Evolutionary conservation across 2,329 filamentous ascomycete species (phyloP).

Genomic region (Trichoderma semiorbis): DNA sequence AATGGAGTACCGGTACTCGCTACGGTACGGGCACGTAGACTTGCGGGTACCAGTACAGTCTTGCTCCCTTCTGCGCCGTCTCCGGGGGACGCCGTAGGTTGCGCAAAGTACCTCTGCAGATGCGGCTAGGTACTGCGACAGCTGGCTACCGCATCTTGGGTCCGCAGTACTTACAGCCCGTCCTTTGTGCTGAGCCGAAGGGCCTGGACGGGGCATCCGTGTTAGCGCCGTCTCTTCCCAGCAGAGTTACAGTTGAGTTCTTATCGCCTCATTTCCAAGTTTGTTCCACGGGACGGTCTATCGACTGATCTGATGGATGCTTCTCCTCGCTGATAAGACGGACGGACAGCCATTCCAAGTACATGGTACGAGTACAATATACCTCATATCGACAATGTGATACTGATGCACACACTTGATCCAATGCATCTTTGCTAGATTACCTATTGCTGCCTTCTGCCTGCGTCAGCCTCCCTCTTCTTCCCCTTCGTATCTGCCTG

Average conservation of each 20-base stretch:
- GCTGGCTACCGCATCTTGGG: background rate
- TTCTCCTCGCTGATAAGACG: background rate
- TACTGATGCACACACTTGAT: no score
- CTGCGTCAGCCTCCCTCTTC: background rate
- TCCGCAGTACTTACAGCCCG: background rate
- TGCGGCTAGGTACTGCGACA: background rate
- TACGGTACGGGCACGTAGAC: background rate
- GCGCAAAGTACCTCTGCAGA: background rate
- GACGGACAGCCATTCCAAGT: background rate
- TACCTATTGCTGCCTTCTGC: background rate
- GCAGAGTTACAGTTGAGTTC: background rate
- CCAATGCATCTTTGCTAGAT: no score
- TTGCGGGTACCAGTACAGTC: background rate
- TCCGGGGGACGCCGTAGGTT: background rate
- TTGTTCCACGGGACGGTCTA: background rate
- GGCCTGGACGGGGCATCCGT: background rate
- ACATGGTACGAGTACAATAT: background rate
- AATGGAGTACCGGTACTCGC: background rate
- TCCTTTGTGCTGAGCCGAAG: background rate
- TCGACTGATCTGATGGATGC: background rate
- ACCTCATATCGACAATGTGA: background rate
- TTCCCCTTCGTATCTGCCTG: background rate
- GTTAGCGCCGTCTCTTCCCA: background rate
- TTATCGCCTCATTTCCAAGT: slow-evolving; percentile 1
- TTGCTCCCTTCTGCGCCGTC: background rate